Conservation (phyloP, 768 basidiomycete genomes). For the Stropharia rugosoannulata region DNA sequence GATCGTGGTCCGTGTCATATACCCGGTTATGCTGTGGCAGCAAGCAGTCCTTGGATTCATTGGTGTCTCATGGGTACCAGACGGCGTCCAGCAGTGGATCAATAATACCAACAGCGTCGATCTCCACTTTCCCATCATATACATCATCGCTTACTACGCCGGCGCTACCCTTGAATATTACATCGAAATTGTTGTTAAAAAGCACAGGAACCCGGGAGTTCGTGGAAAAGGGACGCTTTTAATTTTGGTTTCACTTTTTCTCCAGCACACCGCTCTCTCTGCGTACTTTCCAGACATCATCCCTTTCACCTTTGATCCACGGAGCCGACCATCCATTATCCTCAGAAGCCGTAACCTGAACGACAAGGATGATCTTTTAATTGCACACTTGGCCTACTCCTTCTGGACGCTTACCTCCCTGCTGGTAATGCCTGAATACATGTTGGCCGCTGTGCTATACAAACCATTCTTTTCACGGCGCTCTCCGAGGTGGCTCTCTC, state of each 20-base stretch:
- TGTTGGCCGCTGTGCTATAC: too few species aligned
- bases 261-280: background rate
- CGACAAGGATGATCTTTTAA: too few species aligned
- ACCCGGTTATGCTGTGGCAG: background rate
- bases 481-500: too few species aligned
- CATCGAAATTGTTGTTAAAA: background rate
- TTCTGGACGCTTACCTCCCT: too few species aligned
- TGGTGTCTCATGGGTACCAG: background rate
- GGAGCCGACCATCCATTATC: slow-evolving; percentile 33
- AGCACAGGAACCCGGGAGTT: background rate
- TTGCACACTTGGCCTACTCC: too few species aligned
- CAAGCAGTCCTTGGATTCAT: background rate
- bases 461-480: too few species aligned
- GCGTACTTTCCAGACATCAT: background rate
- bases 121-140: background rate
- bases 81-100: background rate
- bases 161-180: background rate
- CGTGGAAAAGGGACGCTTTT: background rate
- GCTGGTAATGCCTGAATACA: too few species aligned
- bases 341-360: slow-evolving; percentile 33
- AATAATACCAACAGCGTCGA: background rate
- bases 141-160: background rate
- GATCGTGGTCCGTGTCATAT: background rate
- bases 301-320: background rate
- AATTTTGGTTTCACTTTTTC: background rate